Evolutionary conservation across 805 yeast species (phyloP), one percentile per base, ranked within the genome.

Genomic region (Metschnikowia aberdeeniae): DNA sequence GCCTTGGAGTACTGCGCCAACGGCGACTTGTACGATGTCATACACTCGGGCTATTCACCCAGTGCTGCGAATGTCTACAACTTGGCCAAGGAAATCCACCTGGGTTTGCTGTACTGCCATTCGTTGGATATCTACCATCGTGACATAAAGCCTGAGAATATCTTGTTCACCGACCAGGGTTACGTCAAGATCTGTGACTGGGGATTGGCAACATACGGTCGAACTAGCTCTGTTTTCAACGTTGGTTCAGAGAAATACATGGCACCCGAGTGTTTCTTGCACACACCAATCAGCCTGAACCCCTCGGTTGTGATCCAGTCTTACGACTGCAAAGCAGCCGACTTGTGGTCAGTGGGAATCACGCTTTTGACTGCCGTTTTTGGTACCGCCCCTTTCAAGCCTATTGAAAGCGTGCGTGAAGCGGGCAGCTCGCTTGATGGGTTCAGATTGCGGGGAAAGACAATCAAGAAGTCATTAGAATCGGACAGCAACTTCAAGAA

Each of bases 71-170:
- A 69, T 58, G 53, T 69, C 60, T 54, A 70, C 63, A 50, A 58
- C 64, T 47, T 72, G 70, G 59, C 79, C 31, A 66, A 66, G 42
- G 85, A 83, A 59, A 54, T 84, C 43, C 63, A 67, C 45, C 63
- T 66, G 32, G 86, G 84, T 7, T 63, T 85, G 24, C 54, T 62
- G 11, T 78, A 67, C 54, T 70, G 84, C 4, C 92, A 85, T 57
- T 61, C 75, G 4, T 62, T 66, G 34, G 83, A 84, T 0, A 71
- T 84, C 11, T 82, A 77, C 51, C 90, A 84, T 60, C 68, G 90
- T 39, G 90, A 84, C 58, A 74, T 84, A 46, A 84, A 84, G 61
- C 90, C 90, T 1, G 90, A 84, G 62, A 84, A 84, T 55, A 73
- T 84, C 26, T 63, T 84, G 28, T 64, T 84, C 42, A 75, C 75